These are phyloP conservation scores for Stemphylium lycopersici DNA, from an alignment of 2,329 filamentous ascomycete species.

Conservation along the genomic window DNA sequence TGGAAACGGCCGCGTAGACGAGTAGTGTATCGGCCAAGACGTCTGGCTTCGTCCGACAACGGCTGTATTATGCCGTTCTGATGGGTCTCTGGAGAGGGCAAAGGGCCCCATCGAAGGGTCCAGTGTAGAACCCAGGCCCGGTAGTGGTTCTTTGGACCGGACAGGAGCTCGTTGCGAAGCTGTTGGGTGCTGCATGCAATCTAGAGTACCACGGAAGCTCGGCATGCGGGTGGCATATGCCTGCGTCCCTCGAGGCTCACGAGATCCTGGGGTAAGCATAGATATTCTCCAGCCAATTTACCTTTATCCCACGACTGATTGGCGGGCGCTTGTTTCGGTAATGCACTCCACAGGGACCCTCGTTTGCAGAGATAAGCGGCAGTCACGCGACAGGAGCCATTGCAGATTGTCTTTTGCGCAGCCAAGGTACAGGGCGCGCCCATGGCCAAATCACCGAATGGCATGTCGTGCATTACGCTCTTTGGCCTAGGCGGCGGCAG, in stretches of 20 bases:
- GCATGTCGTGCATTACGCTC: slow-evolving; percentile 24
- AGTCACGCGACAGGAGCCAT: neutral
- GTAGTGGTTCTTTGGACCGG: no score
- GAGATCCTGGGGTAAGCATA: slow-evolving; percentile 5
- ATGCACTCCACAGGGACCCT: slow-evolving; percentile 14
- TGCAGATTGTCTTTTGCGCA: neutral
- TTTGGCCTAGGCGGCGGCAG: slow-evolving; percentile 19
- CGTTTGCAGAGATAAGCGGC: slow-evolving; percentile 4
- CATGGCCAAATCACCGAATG: neutral
- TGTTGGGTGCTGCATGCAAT: no score
- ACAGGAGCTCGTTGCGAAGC: no score
- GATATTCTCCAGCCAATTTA: neutral
- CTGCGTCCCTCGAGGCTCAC: neutral
- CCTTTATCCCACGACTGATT: slow-evolving; percentile 3
- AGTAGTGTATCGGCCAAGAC: slow-evolving; percentile 1
- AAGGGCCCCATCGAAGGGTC: no score
- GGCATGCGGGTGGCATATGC: neutral
- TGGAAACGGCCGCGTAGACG: slow-evolving; percentile 18
- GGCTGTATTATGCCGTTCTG: slow-evolving; percentile 1
- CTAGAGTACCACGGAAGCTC: no score
- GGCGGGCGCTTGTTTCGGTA: slow-evolving; percentile 15
- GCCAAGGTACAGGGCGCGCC: no score
- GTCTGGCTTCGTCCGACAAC: slow-evolving; percentile 1
- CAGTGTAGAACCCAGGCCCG: no score
- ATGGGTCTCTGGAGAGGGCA: neutral